Conservation (phyloP, 1,139 yeast genomes). For the Blastobotrys aristatus region DNA sequence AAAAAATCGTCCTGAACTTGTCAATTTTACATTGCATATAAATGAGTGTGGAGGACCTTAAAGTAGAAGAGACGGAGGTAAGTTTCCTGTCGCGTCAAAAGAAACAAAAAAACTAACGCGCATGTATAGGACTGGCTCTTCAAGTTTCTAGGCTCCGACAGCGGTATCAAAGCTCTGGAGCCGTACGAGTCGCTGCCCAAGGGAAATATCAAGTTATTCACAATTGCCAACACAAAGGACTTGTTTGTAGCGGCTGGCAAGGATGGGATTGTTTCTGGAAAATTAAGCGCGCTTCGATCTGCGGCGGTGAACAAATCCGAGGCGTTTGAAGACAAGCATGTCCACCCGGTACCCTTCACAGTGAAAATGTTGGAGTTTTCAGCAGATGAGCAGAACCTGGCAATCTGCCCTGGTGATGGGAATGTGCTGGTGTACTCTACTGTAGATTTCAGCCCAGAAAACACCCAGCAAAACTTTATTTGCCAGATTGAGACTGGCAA, state of each 20-base stretch:
- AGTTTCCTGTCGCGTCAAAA: slow-evolving; percentile 1
- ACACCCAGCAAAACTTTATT: slow-evolving; percentile 4
- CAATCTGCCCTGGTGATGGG: slow-evolving; percentile 15
- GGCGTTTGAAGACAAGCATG: background rate
- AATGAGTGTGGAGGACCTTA: slow-evolving; percentile 8
- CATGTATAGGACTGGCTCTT: slow-evolving; percentile 26
- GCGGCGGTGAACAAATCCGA: slow-evolving; percentile 2
- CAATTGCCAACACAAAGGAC: slow-evolving; percentile 20
- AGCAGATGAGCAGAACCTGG: slow-evolving; percentile 21
- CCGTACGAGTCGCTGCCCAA: slow-evolving; percentile 18
- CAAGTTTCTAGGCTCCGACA: slow-evolving; percentile 19
- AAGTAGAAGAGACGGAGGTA: slow-evolving; percentile 16
- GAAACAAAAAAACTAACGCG: background rate
- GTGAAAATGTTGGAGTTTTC: slow-evolving; percentile 19
- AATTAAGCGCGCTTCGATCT: slow-evolving; percentile 18
- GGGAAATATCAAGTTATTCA: slow-evolving; percentile 17
- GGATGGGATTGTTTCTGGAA: slow-evolving; percentile 19
- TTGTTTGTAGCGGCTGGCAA: slow-evolving; percentile 24
- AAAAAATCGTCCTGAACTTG: too few species aligned
- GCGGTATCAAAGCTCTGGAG: slow-evolving; percentile 21
- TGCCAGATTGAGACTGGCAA: slow-evolving; percentile 2
- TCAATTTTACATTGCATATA: too few species aligned
- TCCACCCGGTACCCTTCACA: slow-evolving; percentile 7
- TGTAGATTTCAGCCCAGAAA: slow-evolving; percentile 4
- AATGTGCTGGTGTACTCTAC: slow-evolving; percentile 14